Base-by-base conservation (phyloP, 2,329 filamentous ascomycete species). In the Claviceps sp. region DNA sequence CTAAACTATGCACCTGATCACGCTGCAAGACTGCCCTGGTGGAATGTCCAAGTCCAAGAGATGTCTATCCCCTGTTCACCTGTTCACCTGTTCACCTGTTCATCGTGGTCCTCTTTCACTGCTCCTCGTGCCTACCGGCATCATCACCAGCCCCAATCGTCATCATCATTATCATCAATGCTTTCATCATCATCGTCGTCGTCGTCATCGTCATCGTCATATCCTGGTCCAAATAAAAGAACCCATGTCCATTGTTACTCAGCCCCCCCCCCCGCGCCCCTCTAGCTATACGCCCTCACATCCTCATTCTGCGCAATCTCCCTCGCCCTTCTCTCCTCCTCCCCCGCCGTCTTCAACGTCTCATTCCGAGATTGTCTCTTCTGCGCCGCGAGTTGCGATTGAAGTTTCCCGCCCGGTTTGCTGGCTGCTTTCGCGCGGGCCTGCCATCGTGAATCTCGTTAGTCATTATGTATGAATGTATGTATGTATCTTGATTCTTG, bases 361-460 rank as follows among this genome's bases (percentile, higher is more conserved):
- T 84, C 80, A 34, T 70, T 74, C 50, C 81, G 76, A 8, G 85
- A 89, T 70, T 87, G 81, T 59, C 80, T 82, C 70, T 85, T 87
- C 69, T 95, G 86, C 39, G 82, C 82, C 51, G 83, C 78, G 14
- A 95, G 73, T 63, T 89, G 82, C 37, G 74, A 70, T 38, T 78
- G 77, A 13, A 94, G 73, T 63, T 89, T 90, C 16, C 87, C 80
- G 47, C 70, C 70, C 8, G 44, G 45, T 67, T 72, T 81, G 54
- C 67, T 70, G 47, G 74, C 64, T 38, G 78, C 77, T 59, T 82
- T 79, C 19, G 81, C 82, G 57, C 87, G 78, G 63, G 84, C 82
- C 85, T 89, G 1, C 10, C 26, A 34, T 4, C 30, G 10, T 34
- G 30, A 34, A 34, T 0, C 3, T 11, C 30, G 30, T 34, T 4